These are phyloP conservation scores for Agrocybe pediades DNA, from an alignment of 768 basidiomycete species.

Conservation along the genomic window DNA sequence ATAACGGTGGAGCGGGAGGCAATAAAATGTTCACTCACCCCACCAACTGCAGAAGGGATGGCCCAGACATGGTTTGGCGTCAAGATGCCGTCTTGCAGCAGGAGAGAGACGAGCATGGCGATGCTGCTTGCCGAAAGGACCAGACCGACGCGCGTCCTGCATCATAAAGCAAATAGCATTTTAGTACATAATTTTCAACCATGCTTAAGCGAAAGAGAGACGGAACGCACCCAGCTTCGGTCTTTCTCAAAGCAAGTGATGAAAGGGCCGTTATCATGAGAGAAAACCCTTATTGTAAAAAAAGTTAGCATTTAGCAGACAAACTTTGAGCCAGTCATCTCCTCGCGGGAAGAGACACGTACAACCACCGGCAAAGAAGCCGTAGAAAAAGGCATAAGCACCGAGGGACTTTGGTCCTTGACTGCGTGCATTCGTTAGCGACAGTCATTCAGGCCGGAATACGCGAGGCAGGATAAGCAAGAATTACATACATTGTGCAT, in stretches of 20 bases:
- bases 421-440: conserved; percentile 19
- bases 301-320: too few species aligned
- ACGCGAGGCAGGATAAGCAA: background rate
- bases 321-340: background rate
- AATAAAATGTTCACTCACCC: conserved; percentile 23
- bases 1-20: background rate
- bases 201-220: background rate
- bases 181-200: background rate
- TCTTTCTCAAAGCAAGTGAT: conserved; percentile 19
- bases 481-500: conserved; percentile 31
- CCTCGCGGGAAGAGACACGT: conserved; percentile 13
- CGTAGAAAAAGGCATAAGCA: conserved; percentile 45
- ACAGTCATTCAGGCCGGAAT: background rate
- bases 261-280: conserved; percentile 19
- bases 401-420: conserved; percentile 37
- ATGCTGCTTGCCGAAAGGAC: conserved; percentile 34
- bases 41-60: conserved; percentile 34
- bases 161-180: background rate
- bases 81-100: conserved; percentile 38
- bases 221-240: conserved; percentile 14
- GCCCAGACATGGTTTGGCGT: conserved; percentile 31
- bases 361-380: conserved; percentile 52
- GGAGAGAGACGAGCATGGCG: conserved; percentile 31
- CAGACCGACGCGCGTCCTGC: conserved; percentile 38
- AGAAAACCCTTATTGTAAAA: conserved; percentile 15